Base-by-base conservation (phyloP, 2,329 filamentous ascomycete species). In the Aplosporella prunicola region DNA sequence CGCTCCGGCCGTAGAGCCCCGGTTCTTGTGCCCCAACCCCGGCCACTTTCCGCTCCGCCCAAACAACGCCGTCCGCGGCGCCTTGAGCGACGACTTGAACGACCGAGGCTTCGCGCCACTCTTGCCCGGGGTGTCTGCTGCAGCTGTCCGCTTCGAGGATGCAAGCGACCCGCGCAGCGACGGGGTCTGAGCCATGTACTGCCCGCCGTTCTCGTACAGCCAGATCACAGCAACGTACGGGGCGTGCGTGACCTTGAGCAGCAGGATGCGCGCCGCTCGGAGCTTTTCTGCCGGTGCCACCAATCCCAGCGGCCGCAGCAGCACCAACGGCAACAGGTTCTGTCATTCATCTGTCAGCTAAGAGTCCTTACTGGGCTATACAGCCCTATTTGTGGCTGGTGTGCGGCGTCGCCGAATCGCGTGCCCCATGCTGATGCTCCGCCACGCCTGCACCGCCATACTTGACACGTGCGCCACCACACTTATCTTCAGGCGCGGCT, bases 251-350 rank as follows among this genome's bases (percentile, higher is more conserved):
- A 65, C 66, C 51, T 73, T 74, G 41, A 78, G 66, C 30, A 78
- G 53, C 27, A 75, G 51, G 42, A 79, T 78, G 31, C 74, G 69
- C 39, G 70, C 65, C 20, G 63, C 64, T 34, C 83, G 78, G 47
- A 88, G 71, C 41, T 71, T 64, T 44, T 79, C 72, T 2, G 77
- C 72, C 5, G 78, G 69, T 33, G 86, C 56, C 45, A 86, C 68
- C 29, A 88, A 67, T 40, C 82, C 72, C 42, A 86, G 67, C 1
- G 84, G 84, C 11, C 83, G 74, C 52, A 88, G 74, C 52, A 89
- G 78, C 43, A 80, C 60, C 39, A 88, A 67, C 6, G 83, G 79
- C 29, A 89, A 65, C 25, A 91, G 71, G 56, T 89, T 91, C 72
- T 76, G 47, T 27, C 14, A 35, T 32, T 30, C 39, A 14, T 27